Conservation (phyloP, 2,329 filamentous ascomycete species). For the Ceratocystis colombiana region DNA sequence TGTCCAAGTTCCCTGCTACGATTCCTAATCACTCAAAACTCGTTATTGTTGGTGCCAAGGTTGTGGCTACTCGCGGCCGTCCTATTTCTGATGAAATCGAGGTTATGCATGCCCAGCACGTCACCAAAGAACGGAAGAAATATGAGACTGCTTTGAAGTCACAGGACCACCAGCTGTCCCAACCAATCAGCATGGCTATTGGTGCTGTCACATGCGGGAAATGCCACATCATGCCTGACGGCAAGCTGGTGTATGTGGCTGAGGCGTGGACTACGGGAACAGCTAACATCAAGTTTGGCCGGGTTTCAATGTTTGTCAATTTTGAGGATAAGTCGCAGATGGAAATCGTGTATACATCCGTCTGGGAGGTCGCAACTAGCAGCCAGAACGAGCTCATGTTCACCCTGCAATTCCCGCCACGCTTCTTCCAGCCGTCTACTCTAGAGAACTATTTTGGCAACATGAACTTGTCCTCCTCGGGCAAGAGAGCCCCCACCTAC, state of each 20-base stretch:
- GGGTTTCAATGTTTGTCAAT: slow-evolving; percentile 36
- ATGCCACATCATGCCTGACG: slow-evolving; percentile 36
- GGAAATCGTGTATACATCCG: slow-evolving; percentile 42
- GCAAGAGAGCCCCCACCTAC: slow-evolving; percentile 5
- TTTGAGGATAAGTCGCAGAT: slow-evolving; percentile 32
- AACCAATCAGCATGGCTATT: slow-evolving; percentile 26
- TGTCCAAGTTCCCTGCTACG: slow-evolving; percentile 28
- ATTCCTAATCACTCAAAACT: slow-evolving; percentile 30
- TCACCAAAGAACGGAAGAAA: slow-evolving; percentile 26
- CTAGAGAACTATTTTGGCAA: slow-evolving; percentile 1
- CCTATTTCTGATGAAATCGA: slow-evolving; percentile 29
- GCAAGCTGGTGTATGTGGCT: slow-evolving; percentile 37
- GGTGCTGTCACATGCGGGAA: slow-evolving; percentile 39
- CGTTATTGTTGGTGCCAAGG: slow-evolving; percentile 29
- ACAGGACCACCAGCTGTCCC: slow-evolving; percentile 21
- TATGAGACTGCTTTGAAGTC: slow-evolving; percentile 26
- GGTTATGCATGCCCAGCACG: slow-evolving; percentile 30
- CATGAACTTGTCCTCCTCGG: background rate
- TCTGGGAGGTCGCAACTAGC: slow-evolving; percentile 38
- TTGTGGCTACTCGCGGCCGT: slow-evolving; percentile 33
- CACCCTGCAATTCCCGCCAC: slow-evolving; percentile 43
- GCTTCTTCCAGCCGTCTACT: slow-evolving; percentile 36
- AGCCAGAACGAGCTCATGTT: slow-evolving; percentile 37
- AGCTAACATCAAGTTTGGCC: slow-evolving; percentile 37
- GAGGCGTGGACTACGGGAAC: slow-evolving; percentile 34